Base-by-base conservation (phyloP, 108 stramenopile genomes). In the Cyclotella choctawhatcheeana region DNA sequence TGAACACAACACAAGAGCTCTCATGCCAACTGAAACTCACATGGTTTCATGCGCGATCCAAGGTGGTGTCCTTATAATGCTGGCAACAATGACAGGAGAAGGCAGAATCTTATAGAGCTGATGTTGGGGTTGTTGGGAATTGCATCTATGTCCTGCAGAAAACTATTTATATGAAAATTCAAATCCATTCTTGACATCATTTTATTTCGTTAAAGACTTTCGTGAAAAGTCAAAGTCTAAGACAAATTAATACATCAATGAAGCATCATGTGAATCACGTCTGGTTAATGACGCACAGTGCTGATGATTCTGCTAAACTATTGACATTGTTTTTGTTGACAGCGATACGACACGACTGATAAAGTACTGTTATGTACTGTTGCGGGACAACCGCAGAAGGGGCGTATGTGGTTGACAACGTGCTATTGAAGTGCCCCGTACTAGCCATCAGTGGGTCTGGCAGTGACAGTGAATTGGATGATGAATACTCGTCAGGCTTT, bases 331-430 rank as follows among this genome's bases (percentile, higher is more conserved):
- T 10, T 97, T 94, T 83, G 84, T 97, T 3, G 97, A 97, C 73
- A 93, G 93, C 16, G 94, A 97, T 66, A 97, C 96, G 67, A 90
- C 90, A 8, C 69, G 93, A 17, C 67, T 91, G 24, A 82, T 89
- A 45, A 91, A 92, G 22, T 94, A 96, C 44, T 85, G 90, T 10
- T 86, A 94, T 60, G 85, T 81, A 2, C 82, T 90, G 21, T 65
- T 93, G 22, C 64, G 52, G 21, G 87, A 60, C 44, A 84, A 91
- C 60, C 48, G 60, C 35, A 86, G 82, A 60, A 86, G 79, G 29
- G 95, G 93, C 5, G 94, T 86, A 95, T 44, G 67, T 97, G 14
- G 90, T 95, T 13, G 97, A 97, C 72, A 97, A 97, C 83, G 93
- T 94, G 32, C 70, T 97, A 25, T 97, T 91, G 93, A 96, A 96